Percentiles rank a stretch among this genome's conserved stretches.
Conservation (phyloP, 2,329 filamentous ascomycete species). For the Daldinia sp. region DNA sequence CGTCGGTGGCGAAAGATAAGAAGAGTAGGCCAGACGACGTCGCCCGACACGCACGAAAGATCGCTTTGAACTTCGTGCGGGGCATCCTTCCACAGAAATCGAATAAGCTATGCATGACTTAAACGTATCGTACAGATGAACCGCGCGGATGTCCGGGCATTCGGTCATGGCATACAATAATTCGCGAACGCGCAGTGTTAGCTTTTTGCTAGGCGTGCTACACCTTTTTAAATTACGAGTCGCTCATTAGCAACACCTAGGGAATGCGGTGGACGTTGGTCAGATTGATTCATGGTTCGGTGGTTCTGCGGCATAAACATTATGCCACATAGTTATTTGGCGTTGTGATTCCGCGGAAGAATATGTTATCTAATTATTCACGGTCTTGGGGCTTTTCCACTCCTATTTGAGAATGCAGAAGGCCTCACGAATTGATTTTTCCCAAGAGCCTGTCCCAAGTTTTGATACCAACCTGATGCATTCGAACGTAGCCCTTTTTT, state of each 20-base stretch:
- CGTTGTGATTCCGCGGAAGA: constrained; percentile 15
- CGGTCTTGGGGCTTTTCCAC: constrained; percentile 21
- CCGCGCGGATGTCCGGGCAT: constrained; percentile 29
- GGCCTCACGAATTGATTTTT: constrained; percentile 25
- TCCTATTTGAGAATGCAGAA: constrained; percentile 41
- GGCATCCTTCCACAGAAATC: constrained; percentile 46
- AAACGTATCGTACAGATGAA: constrained; percentile 34
- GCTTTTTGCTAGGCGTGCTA: constrained; percentile 31
- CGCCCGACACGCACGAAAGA: constrained; percentile 44
- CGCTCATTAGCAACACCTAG: constrained; percentile 34
- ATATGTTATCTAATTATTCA: constrained; percentile 34
- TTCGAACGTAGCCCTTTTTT: not conserved
- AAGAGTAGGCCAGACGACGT: constrained; percentile 45
- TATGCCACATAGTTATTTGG: constrained; percentile 29
- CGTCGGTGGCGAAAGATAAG: constrained; percentile 40
- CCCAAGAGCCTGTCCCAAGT: constrained; percentile 1
- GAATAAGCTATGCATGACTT: constrained; percentile 47
- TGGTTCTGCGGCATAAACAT: constrained; percentile 27
- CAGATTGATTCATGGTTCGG: constrained; percentile 32
- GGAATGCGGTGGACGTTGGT: constrained; percentile 28
- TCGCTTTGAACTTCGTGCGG: constrained; percentile 45
- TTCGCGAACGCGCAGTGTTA: constrained; percentile 27
- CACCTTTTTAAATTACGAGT: constrained; percentile 27
- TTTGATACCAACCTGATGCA: constrained; percentile 1
- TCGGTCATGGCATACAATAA: constrained; percentile 29